Conservation (phyloP, 2,329 filamentous ascomycete species). For the Cryphonectria carpinicola region DNA sequence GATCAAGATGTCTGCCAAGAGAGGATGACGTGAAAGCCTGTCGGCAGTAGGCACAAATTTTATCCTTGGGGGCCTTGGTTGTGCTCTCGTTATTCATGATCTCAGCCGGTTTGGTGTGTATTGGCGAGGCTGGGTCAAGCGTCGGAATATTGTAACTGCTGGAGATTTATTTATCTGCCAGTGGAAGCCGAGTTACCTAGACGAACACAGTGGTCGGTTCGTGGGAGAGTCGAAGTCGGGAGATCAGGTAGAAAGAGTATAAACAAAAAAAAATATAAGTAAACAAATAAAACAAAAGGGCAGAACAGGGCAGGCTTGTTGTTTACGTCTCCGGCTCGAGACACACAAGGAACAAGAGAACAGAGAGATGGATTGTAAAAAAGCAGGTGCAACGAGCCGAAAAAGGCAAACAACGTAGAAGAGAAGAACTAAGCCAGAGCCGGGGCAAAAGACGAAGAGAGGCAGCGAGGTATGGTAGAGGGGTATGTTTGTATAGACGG, state of each 20-base stretch:
- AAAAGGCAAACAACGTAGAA: neutral
- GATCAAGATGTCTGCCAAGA: slow-evolving; percentile 88
- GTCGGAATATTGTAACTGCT: slow-evolving; percentile 9
- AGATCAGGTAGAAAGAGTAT: neutral
- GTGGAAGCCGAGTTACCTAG: slow-evolving; percentile 1
- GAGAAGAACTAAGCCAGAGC: neutral
- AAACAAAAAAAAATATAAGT: neutral
- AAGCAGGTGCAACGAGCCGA: neutral
- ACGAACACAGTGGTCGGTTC: neutral
- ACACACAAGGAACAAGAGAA: neutral
- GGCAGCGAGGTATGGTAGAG: neutral
- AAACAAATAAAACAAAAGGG: neutral
- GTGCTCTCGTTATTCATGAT: slow-evolving; percentile 43
- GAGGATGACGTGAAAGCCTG: slow-evolving; percentile 94
- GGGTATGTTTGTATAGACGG: neutral
- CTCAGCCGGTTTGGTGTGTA: slow-evolving; percentile 34
- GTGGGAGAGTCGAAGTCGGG: neutral
- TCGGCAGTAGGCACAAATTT: slow-evolving; percentile 83
- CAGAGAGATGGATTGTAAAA: neutral
- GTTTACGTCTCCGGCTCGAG: neutral
- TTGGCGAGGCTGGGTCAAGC: slow-evolving; percentile 19
- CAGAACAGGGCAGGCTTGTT: neutral
- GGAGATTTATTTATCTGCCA: slow-evolving; percentile 1
- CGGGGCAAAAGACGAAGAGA: neutral
- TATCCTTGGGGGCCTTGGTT: slow-evolving; percentile 73